phyloP scores from a whole-genome alignment of 75 land plant species.

The Selaginella moellendorffii region DNA sequence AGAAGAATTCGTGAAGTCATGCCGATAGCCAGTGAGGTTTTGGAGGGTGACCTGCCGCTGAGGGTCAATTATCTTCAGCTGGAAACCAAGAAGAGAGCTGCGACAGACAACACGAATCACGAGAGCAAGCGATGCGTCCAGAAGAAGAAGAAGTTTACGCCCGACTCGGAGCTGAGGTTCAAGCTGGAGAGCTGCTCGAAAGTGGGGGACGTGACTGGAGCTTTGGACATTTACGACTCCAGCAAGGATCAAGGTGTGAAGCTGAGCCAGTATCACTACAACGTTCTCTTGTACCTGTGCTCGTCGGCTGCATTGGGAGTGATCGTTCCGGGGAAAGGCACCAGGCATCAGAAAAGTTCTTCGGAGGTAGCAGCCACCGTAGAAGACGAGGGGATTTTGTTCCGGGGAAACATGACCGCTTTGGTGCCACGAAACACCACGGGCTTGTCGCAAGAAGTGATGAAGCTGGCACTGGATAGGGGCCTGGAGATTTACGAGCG shows the following conservation, averaged over 20 bases:
- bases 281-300: constrained; percentile 72
- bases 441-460: constrained; percentile 9
- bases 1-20: no score
- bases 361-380: neutral
- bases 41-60: no score
- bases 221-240: constrained; percentile 63
- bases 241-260: constrained; percentile 19
- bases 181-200: constrained; percentile 60
- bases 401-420: neutral
- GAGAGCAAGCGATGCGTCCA: no score
- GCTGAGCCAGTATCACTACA: constrained; percentile 53
- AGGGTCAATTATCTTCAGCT: no score
- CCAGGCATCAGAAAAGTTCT: neutral
- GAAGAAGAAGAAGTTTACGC: constrained; percentile 25
- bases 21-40: neutral
- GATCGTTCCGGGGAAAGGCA: neutral
- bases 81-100: neutral
- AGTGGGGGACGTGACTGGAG: constrained; percentile 42
- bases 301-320: constrained; percentile 30
- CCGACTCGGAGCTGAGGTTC: constrained; percentile 41
- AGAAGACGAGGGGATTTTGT: neutral
- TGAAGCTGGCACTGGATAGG: constrained; percentile 13
- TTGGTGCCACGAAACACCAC: neutral
- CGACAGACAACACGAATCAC: neutral
- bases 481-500: constrained; percentile 55